These are phyloP conservation scores for Fusarium tupiense DNA, from an alignment of 2,329 filamentous ascomycete genomes.

Conservation along the genomic window DNA sequence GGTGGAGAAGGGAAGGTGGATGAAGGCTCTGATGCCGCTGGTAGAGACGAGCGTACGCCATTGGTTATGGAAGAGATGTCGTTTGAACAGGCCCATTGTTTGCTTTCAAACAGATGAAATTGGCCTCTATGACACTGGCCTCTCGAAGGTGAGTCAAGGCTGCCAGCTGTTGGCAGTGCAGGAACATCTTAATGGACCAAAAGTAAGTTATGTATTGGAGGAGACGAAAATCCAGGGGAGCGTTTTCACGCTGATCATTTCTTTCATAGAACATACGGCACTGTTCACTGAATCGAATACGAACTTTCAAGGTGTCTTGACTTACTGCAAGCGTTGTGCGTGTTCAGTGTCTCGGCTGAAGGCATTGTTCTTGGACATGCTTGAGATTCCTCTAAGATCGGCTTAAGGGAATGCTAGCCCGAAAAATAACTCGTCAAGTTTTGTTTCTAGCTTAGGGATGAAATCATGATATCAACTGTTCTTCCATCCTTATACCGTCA, in stretches of 20 bases:
- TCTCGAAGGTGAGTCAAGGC: not conserved
- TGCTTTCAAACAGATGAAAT: not conserved
- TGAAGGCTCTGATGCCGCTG: not conserved
- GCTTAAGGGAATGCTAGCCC: too few relatives aligned
- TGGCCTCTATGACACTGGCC: not conserved
- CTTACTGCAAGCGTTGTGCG: not conserved
- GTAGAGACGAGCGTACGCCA: not conserved
- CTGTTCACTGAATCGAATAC: not conserved
- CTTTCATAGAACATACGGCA: not conserved
- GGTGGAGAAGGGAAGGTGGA: not conserved
- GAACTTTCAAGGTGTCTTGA: too few relatives aligned
- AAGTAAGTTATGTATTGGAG: not conserved
- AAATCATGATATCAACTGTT: fast-evolving
- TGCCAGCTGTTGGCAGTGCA: not conserved
- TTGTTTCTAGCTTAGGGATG: not conserved
- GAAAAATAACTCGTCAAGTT: too few relatives aligned
- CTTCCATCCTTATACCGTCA: not conserved
- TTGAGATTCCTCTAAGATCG: not conserved
- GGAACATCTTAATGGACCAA: too few relatives aligned
- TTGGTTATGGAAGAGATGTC: not conserved
- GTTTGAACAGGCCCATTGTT: not conserved
- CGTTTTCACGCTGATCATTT: not conserved
- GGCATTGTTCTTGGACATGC: not conserved
- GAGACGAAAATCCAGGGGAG: too few relatives aligned
- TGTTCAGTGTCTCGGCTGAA: not conserved